Evolutionary conservation across 2,329 filamentous ascomycete genomes (phyloP), one percentile per base, ranked within the genome.

Genomic region (Dothidotthia symphoricarpi): DNA sequence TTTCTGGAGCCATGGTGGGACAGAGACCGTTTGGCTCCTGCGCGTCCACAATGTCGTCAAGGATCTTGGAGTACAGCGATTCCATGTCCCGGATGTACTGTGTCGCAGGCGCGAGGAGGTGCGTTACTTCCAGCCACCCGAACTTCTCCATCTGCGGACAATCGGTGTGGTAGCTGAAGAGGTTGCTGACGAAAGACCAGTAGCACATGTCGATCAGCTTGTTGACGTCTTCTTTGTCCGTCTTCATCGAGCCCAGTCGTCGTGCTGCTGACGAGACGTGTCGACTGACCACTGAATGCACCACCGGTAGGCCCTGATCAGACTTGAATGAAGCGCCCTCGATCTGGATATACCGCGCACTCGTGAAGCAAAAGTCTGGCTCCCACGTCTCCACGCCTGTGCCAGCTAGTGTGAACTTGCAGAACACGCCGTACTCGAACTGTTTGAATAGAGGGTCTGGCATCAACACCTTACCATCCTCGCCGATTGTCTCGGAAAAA

Each of bases 31-130:
- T 67, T 0, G 67, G 51, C 24, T 75, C 71, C 37, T 74, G 72
- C 0, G 69, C 59, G 28, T 74, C 71, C 3, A 72, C 49, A 12
- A 74, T 73, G 40, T 74, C 71, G 29, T 73, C 68, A 0, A 74
- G 38, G 4, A 74, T 74, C 43, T 74, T 74, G 26, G 68, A 65
- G 41, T 74, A 72, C 1, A 75, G 51, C 0, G 67, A 58, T 38
- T 75, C 72, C 59, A 74, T 71, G 31, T 73, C 70, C 6, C 69
- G 66, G 15, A 73, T 64, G 34, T 74, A 73, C 36, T 74, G 71
- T 1, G 70, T 72, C 0, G 69, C 66, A 0, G 70, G 69, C 11
- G 68, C 67, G 5, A 74, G 68, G 9, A 75, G 56, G 35, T 69
- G 67, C 1, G 71, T 72, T 5, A 74, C 71, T 49, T 75, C 72